A percentile compares a stretch with the other conserved stretches of the same genome.
Conservation (phyloP, 2,329 filamentous ascomycete genomes). For the Colletotrichum shisoi region DNA sequence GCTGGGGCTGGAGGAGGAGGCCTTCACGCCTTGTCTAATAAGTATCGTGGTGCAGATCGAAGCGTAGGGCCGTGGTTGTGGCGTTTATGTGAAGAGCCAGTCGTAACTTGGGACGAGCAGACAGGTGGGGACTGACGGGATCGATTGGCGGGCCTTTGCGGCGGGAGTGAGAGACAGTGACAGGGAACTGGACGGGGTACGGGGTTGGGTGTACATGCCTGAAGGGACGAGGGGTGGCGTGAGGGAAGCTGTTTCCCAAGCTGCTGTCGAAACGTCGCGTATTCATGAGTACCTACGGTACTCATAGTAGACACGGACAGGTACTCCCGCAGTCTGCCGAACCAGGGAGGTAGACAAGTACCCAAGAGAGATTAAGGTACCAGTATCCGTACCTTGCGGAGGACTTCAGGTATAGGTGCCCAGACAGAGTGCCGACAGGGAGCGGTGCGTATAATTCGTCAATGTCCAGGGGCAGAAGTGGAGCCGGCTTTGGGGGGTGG, state of each 20-base stretch:
- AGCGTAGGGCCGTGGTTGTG: conserved; percentile 16
- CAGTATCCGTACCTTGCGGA: no score
- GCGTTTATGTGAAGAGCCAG: conserved; percentile 21
- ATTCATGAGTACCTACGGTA: background rate
- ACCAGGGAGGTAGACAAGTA: no score
- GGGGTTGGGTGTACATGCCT: background rate
- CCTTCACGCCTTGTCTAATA: conserved; percentile 5
- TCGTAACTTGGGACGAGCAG: conserved; percentile 22
- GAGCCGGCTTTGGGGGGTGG: background rate
- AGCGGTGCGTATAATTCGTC: conserved; percentile 16
- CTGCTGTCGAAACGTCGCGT: conserved; percentile 31
- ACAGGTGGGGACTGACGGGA: conserved; percentile 19
- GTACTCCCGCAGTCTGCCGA: no score
- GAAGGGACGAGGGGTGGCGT: background rate
- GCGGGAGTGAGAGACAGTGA: background rate
- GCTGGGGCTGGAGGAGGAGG: background rate
- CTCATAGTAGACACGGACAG: no score
- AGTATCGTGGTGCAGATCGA: conserved; percentile 16
- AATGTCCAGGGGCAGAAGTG: conserved; percentile 11
- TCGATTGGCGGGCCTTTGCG: conserved; percentile 5
- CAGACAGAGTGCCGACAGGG: conserved; percentile 33
- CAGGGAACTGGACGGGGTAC: background rate
- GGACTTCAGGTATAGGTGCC: background rate
- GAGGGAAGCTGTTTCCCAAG: conserved; percentile 22
- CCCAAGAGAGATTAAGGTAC: no score